Conservation (phyloP, 2,329 filamentous ascomycete species). For the Sporothrix euskadiensis region DNA sequence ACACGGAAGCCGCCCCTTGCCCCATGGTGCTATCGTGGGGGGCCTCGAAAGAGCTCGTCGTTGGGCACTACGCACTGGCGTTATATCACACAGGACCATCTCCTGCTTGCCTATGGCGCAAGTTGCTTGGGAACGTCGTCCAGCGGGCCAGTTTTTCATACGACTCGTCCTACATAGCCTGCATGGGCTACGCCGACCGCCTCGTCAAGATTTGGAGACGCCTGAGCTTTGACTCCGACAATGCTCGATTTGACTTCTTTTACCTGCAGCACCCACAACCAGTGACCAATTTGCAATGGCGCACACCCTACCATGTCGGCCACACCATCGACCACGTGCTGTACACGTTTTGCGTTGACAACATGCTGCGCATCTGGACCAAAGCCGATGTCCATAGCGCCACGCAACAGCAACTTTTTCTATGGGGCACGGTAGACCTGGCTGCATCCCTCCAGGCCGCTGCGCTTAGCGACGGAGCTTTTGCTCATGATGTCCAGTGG, state of each 20-base stretch:
- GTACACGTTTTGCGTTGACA: conserved; percentile 84
- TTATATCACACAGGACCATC: conserved; percentile 61
- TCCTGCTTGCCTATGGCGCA: conserved; percentile 68
- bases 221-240: conserved; percentile 76
- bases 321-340: conserved; percentile 83
- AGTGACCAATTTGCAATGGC: conserved; percentile 86
- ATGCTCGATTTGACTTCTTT: conserved; percentile 84
- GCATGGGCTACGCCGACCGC: conserved; percentile 73
- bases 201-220: conserved; percentile 92
- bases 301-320: conserved; percentile 71
- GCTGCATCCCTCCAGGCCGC: conserved; percentile 63
- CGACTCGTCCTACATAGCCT: conserved; percentile 84
- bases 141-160: conserved; percentile 79
- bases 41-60: conserved; percentile 76
- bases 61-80: conserved; percentile 68
- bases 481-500: conserved; percentile 51
- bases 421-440: conserved; percentile 82
- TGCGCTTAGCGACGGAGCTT: conserved; percentile 28
- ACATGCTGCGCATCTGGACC: conserved; percentile 79
- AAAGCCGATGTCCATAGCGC: conserved; percentile 67
- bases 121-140: conserved; percentile 68
- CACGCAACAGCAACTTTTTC: conserved; percentile 65
- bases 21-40: conserved; percentile 75
- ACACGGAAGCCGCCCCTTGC: conserved; percentile 34
- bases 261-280: conserved; percentile 83